Percentiles rank a stretch among this genome's conserved stretches.
These are phyloP conservation scores for Botryotinia calthae DNA, from an alignment of 2,329 filamentous ascomycete genomes.

Conservation along the genomic window DNA sequence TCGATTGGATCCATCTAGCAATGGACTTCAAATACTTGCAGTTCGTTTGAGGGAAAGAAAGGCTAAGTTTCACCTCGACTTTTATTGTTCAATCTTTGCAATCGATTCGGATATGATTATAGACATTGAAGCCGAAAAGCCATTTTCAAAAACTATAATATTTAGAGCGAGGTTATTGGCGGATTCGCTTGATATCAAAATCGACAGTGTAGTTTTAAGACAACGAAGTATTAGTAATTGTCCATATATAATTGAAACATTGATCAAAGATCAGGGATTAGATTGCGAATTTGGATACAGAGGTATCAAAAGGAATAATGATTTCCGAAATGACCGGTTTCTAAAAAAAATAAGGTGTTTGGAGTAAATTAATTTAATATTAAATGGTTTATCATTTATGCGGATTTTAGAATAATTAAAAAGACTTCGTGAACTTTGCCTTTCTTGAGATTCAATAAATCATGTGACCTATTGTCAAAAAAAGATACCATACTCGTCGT, in stretches of 20 bases:
- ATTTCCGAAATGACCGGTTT: background rate
- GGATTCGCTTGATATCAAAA: background rate
- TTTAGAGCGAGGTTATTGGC: constrained; percentile 1
- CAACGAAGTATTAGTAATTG: constrained; percentile 3
- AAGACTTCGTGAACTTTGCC: background rate
- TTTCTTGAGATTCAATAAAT: background rate
- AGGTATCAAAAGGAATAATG: background rate
- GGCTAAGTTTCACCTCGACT: background rate
- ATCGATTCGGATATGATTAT: background rate
- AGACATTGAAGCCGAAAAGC: constrained; percentile 1
- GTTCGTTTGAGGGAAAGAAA: background rate
- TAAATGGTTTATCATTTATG: background rate
- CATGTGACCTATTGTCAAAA: background rate
- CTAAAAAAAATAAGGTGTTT: background rate
- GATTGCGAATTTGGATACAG: background rate
- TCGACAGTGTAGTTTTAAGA: background rate
- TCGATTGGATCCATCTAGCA: background rate
- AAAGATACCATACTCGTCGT: background rate
- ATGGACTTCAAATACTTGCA: background rate
- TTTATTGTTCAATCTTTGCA: background rate
- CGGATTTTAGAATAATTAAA: background rate
- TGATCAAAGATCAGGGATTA: constrained; percentile 1
- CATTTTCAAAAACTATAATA: background rate
- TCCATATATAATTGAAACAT: background rate
- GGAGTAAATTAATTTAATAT: background rate